A percentile compares a stretch with the other conserved stretches of the same genome.
Evolutionary conservation across 1,284 basidiomycete species (phyloP).

Genomic region (Leccinum huronense): DNA sequence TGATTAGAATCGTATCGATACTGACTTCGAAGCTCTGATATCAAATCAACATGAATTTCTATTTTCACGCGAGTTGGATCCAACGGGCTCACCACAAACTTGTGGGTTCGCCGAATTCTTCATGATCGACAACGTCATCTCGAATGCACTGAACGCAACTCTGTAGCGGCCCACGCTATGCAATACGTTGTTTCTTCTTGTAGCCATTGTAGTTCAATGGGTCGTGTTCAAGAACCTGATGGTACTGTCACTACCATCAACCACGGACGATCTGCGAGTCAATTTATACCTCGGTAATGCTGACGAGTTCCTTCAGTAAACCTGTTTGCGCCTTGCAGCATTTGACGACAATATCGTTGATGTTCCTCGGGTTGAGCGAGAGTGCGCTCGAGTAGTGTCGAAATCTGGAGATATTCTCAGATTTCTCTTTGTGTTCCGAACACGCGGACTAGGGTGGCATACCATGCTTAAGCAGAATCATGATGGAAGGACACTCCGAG

Average conservation of each 20-base stretch:
- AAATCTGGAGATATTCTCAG: no score
- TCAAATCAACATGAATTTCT: not conserved
- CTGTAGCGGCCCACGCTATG: not conserved
- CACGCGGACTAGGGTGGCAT: no score
- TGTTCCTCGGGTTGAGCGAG: no score
- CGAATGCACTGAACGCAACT: conserved; percentile 2
- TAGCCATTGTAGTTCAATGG: conserved; percentile 3
- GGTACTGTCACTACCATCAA: not conserved
- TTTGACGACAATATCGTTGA: no score
- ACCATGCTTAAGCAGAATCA: no score
- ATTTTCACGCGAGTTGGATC: not conserved
- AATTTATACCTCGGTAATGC: not conserved
- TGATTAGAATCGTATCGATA: not conserved
- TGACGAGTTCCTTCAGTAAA: not conserved
- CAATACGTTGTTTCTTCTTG: not conserved
- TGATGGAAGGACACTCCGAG: no score
- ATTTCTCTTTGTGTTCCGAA: no score
- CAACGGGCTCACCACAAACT: not conserved
- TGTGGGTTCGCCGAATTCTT: not conserved
- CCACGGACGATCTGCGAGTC: not conserved
- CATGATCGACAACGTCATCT: conserved; percentile 3
- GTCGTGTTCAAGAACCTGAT: conserved; percentile 3
- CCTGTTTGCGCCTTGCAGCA: no score
- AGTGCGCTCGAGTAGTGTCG: no score
- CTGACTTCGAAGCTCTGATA: not conserved